Conservation (phyloP, 495 filamentous ascomycete genomes). For the Ramalina intermedia region DNA sequence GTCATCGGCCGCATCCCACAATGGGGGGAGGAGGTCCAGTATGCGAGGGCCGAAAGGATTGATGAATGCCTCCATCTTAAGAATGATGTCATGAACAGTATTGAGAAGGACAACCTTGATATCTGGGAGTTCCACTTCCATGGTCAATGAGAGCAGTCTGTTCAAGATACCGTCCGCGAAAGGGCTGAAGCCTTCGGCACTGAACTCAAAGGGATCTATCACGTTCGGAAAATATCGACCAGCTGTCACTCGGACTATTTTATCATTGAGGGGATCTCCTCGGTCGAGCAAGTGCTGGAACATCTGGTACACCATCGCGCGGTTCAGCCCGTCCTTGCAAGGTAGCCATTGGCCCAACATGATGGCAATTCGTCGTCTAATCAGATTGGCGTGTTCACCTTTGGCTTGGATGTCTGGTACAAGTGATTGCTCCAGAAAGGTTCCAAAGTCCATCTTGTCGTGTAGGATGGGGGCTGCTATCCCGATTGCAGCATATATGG, state of each 20-base stretch:
- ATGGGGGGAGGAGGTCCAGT: conserved; percentile 58
- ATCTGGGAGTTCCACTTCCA: conserved; percentile 70
- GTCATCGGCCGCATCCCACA: conserved; percentile 72
- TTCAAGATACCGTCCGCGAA: conserved; percentile 55
- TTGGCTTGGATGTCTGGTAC: conserved; percentile 65
- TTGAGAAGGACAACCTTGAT: conserved; percentile 76
- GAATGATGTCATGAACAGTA: conserved; percentile 65
- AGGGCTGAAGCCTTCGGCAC: conserved; percentile 50
- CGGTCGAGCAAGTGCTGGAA: conserved; percentile 76
- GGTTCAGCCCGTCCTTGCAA: conserved; percentile 48
- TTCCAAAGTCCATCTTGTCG: conserved; percentile 60
- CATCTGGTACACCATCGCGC: conserved; percentile 69
- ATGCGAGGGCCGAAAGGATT: conserved; percentile 65
- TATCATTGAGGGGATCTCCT: conserved; percentile 66
- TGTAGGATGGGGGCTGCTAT: conserved; percentile 63
- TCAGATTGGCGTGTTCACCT: conserved; percentile 63
- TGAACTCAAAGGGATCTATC: conserved; percentile 74
- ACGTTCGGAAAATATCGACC: conserved; percentile 67
- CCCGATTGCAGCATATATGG: conserved; percentile 84
- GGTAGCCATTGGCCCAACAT: conserved; percentile 80
- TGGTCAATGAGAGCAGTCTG: conserved; percentile 56
- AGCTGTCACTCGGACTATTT: conserved; percentile 82
- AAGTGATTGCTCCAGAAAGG: conserved; percentile 58
- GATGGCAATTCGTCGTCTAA: conserved; percentile 79
- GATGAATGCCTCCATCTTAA: conserved; percentile 60